phyloP scores from a whole-genome alignment of 2,329 filamentous ascomycete genomes.

The Penicillium sp. region DNA sequence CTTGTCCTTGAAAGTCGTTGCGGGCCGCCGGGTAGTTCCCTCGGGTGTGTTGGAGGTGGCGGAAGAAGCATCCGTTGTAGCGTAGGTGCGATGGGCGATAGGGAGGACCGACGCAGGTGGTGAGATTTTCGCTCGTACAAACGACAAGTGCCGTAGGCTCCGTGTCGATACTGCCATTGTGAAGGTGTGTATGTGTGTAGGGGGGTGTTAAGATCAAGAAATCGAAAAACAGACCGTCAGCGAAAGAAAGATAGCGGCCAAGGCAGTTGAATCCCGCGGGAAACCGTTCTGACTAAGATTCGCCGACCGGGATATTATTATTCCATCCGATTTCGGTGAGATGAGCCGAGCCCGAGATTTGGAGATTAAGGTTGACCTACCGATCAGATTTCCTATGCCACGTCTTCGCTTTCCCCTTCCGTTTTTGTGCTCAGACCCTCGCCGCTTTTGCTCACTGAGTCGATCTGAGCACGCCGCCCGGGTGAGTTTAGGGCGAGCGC shows the following conservation, averaged over 20 bases:
- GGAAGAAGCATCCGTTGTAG: conserved; percentile 47
- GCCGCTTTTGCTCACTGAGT: no score
- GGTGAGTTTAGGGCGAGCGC: no score
- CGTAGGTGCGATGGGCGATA: conserved; percentile 42
- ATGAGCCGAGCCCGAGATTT: background rate
- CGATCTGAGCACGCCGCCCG: no score
- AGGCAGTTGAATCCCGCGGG: conserved; percentile 38
- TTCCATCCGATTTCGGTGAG: conserved; percentile 12
- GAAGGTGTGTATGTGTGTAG: conserved; percentile 10
- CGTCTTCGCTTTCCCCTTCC: no score
- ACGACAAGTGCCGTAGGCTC: conserved; percentile 41
- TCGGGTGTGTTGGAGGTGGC: conserved; percentile 48
- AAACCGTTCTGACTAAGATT: conserved; percentile 30
- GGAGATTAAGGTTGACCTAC: background rate
- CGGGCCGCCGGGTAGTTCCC: conserved; percentile 59
- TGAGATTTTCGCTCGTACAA: conserved; percentile 34
- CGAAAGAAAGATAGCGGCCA: conserved; percentile 26
- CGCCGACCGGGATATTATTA: conserved; percentile 11
- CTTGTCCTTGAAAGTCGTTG: conserved; percentile 66
- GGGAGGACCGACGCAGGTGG: conserved; percentile 23
- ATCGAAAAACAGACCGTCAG: background rate
- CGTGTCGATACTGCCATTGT: conserved; percentile 44
- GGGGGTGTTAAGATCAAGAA: background rate
- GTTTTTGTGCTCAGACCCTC: no score
- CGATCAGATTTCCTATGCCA: no score